Conservation (phyloP, 768 basidiomycete species). For the Rhodotorula taiwanensis region DNA sequence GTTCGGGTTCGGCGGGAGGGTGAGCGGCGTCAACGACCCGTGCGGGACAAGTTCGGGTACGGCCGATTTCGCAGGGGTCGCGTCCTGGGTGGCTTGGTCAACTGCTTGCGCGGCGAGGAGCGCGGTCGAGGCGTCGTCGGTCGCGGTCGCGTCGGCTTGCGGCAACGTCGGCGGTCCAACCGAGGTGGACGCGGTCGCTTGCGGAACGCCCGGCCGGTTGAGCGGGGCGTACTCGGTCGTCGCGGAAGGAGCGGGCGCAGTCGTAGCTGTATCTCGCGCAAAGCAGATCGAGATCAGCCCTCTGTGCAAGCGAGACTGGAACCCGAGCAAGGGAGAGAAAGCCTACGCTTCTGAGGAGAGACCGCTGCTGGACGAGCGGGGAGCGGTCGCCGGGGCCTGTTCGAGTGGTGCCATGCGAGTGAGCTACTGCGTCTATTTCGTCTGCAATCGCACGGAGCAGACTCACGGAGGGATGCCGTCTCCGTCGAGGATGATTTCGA, state of each 20-base stretch:
- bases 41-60: conserved; percentile 36
- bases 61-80: conserved; percentile 4
- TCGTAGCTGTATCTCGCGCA: neutral
- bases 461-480: conserved; percentile 58
- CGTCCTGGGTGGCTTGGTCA: neutral
- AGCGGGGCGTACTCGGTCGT: conserved; percentile 40
- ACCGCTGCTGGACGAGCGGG: conserved; percentile 4
- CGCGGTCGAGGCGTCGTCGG: conserved; percentile 51
- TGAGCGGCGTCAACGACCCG: conserved; percentile 37
- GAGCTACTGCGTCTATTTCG: too few species aligned
- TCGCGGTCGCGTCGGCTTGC: conserved; percentile 72
- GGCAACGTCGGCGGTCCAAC: conserved; percentile 51
- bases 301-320: neutral
- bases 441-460: conserved; percentile 58
- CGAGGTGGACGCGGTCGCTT: conserved; percentile 14
- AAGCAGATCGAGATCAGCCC: too few species aligned
- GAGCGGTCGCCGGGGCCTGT: conserved; percentile 43
- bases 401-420: conserved; percentile 45
- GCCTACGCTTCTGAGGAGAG: conserved; percentile 30
- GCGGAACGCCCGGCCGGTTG: conserved; percentile 30
- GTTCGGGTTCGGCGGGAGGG: conserved; percentile 33
- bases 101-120: conserved; percentile 40
- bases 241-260: conserved; percentile 23
- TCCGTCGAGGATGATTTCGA: conserved; percentile 82
- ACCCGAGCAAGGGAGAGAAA: neutral